phyloP scores from a whole-genome alignment of 139 green algal genomes.

The Coelastrella sp. region DNA sequence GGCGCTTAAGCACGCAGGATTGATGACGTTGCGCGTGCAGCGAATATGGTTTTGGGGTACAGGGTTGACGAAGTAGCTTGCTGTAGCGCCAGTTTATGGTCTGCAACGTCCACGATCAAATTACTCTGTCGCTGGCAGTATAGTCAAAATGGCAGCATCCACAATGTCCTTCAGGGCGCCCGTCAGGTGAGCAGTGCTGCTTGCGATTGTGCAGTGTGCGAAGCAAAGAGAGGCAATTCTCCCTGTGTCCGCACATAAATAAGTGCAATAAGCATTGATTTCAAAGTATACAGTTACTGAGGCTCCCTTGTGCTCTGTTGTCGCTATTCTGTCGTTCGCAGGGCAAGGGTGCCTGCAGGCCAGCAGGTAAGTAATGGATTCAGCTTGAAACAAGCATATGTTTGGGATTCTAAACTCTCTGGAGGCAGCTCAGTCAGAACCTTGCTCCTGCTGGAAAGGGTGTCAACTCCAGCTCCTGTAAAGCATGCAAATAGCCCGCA shows the following conservation, averaged over 20 bases:
- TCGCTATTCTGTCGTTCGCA: neutral
- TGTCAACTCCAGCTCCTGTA: too few relatives aligned
- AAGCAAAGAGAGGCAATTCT: neutral
- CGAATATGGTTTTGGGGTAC: neutral
- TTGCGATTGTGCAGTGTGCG: neutral
- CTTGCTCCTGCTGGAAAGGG: too few relatives aligned
- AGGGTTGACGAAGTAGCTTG: neutral
- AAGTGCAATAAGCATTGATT: too few relatives aligned
- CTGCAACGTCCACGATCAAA: too few relatives aligned
- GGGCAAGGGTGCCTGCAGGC: constrained; percentile 5
- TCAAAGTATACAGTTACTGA: too few relatives aligned
- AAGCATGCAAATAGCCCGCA: neutral
- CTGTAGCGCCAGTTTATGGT: neutral
- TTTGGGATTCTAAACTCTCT: too few relatives aligned
- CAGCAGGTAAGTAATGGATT: neutral
- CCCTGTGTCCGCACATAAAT: too few relatives aligned
- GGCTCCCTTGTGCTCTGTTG: too few relatives aligned
- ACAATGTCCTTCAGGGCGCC: constrained; percentile 32
- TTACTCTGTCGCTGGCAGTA: neutral
- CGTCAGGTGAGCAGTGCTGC: constrained; percentile 1
- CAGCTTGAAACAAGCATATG: neutral
- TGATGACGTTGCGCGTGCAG: too few relatives aligned
- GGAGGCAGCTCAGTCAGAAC: too few relatives aligned
- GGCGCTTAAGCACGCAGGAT: too few relatives aligned
- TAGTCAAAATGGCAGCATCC: constrained; percentile 34